Evolutionary conservation across 2,329 filamentous ascomycete species (phyloP), one percentile per base, ranked within the genome.

Genomic region (Exophiala mesophila): DNA sequence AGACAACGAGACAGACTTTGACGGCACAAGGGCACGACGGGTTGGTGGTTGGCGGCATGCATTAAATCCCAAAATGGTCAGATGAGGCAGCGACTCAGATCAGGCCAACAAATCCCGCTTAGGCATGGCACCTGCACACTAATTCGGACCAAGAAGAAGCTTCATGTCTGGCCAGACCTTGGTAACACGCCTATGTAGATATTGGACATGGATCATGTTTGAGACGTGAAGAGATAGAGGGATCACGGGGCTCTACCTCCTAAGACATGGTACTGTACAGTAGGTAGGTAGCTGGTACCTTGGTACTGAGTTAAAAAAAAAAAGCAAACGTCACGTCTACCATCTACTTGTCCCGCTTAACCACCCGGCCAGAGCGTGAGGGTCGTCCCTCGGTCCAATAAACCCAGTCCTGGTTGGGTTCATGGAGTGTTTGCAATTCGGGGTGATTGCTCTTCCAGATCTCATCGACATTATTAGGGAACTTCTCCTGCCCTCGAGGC

Each of bases 401-500:
- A 12, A 42, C 42, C 39, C 42, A 51, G 36, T 29, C 36, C 16
- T 44, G 28, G 13, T 32, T 35, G 15, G 38, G 24, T 23, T 39
- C 17, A 32, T 28, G 20, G 29, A 34, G 17, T 24, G 19, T 19
- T 45, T 44, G 9, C 40, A 47, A 18, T 18, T 54, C 52, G 4
- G 53, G 52, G 41, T 54, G 52, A 37, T 54, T 56, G 30, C 33
- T 36, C 34, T 56, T 56, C 53, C 53, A 56, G 19, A 47, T 47
- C 26, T 53, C 47, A 39, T 56, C 53, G 56, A 62, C 46, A 39
- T 56, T 41, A 7, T 49, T 43, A 26, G 52, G 53, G 64, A 89
- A 88, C 56, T 74, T 74, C 70, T 89, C 86, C 50, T 75, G 64
- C 0, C 85, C 85, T 53, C 82, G 77, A 65, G 67, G 78, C 7